Evolutionary conservation across 2,329 filamentous ascomycete species (phyloP), one percentile per base, ranked within the genome.

Genomic region (Fusarium luffae): DNA sequence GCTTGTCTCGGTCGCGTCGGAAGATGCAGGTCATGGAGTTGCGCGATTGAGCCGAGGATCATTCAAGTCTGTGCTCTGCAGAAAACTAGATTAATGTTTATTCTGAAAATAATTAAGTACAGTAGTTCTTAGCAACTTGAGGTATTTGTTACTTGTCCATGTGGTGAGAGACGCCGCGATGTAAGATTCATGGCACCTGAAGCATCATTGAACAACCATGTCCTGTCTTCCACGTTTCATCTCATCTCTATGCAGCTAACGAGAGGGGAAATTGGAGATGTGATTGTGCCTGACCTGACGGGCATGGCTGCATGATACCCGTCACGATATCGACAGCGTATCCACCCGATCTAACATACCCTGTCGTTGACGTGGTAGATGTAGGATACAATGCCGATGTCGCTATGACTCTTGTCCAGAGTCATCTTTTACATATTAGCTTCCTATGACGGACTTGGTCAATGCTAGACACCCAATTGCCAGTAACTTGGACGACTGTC

Each of bases 331-430:
- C 14, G 14, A 23, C 8, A 12, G 16, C 6, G 14, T 43, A 21
- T 25, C 21, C 49, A 52, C 37, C n/a, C 37, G 13, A 52, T 42
- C 48, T 50, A 14, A 16, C 9, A 23, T 19, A 13, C 49, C 49
- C 49, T 52, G 49, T n/a, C 18, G 5, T 52, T 37, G 49, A 52
- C 49, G 34, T 42, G 49, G 34, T 42, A 21, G 23, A 42, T 42
- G 30, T 34, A n/a, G 48, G 48, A 40, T 16, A 19, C 4, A 25
- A 21, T 4, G 49, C 49, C 49, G 49, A 52, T 42, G 18, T 40
- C 49, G 49, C 34, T 21, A 6, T 25, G 14, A 8, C 13, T 52
- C 21, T 12, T 16, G 5, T 6, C 10, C 14, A 51, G 49, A 52
- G 23, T 52, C 34, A 52, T 19, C 13, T 7, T 27, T 52, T 21